A percentile compares a stretch with the other conserved stretches of the same genome.
phyloP scores from a whole-genome alignment of 192 early-diverging fungal species.

The Backusella circina region DNA sequence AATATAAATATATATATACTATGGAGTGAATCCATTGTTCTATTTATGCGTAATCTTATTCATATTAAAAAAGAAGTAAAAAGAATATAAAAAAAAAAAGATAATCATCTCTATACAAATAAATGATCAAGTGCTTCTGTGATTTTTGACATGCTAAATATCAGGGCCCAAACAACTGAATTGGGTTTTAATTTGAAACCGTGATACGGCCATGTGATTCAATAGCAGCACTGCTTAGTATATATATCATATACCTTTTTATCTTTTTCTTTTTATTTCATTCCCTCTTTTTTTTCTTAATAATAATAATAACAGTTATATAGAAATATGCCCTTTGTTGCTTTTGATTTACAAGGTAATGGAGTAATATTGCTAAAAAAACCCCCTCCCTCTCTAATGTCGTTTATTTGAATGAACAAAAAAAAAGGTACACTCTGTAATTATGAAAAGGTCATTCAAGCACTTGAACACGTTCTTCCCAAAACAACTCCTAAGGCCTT shows the following conservation, averaged over 20 bases:
- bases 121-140: background rate
- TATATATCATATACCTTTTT: too few relatives aligned
- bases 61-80: too few relatives aligned
- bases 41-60: too few relatives aligned
- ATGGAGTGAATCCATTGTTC: too few relatives aligned
- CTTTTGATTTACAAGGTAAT: conserved; percentile 3
- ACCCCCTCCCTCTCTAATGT: too few relatives aligned
- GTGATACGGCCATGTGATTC: too few relatives aligned
- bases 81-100: too few relatives aligned
- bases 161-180: background rate
- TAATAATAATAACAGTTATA: background rate
- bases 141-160: background rate
- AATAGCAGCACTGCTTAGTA: too few relatives aligned
- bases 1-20: too few relatives aligned
- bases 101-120: background rate
- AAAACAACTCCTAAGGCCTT: background rate
- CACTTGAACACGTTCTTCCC: background rate
- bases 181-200: background rate
- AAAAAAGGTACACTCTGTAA: background rate
- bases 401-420: background rate
- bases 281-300: background rate
- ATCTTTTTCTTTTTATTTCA: too few relatives aligned
- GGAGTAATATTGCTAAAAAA: background rate
- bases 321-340: background rate
- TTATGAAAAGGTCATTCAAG: conserved; percentile 1